Base-by-base conservation (phyloP, 2,329 filamentous ascomycete genomes). In the Ophiostoma novo-ulmi region DNA sequence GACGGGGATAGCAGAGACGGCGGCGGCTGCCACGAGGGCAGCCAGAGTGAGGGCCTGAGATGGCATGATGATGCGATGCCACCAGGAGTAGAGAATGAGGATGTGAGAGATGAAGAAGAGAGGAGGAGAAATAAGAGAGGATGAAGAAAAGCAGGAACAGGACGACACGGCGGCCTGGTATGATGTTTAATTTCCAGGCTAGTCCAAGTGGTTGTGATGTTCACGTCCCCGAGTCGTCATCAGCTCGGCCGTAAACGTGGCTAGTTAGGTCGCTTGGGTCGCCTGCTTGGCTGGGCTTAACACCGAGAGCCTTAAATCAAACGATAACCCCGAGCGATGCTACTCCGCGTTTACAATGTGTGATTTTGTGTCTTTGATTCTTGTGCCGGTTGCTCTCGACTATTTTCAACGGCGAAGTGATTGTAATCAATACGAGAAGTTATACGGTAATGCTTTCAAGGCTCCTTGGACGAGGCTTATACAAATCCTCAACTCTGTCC, bases 11-110 rank as follows among this genome's bases (percentile, higher is more conserved):
- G 44, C 26, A 11, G 64, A 69, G 39, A 41, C 64, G 20, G 55
- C 26, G 3, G 38, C 68, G 11, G 52, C 68, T 13, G 68, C 36
- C 26, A 41, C 48, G 41, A 67, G 36, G 20, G 70, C 70, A 20
- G 63, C 63, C 63, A 65, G 63, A 26, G 68, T 22, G 13, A 71
- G 11, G 22, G 48, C 48, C 69, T 58, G 65, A 2, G 65, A 64
- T 26, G 69, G 52, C 69, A 70, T 70, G 7, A 13, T 48, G 48
- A 17, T 64, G 52, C 14, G 52, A 58, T 58, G 22, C 52, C 13
- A 26, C 22, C 22, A 26, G 52, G 20, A 14, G 14, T 10, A 10
- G 14, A 36, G 26, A 64, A 35, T 17, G 17, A 13, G 7, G 58
- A 22, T 8, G 31, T 17, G 31, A 26, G 22, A 26, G 22, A 58